A percentile compares a stretch with the other conserved stretches of the same genome.
Evolutionary conservation across 352 stramenopile species (phyloP).

Genomic region (Pythium aquatile): DNA sequence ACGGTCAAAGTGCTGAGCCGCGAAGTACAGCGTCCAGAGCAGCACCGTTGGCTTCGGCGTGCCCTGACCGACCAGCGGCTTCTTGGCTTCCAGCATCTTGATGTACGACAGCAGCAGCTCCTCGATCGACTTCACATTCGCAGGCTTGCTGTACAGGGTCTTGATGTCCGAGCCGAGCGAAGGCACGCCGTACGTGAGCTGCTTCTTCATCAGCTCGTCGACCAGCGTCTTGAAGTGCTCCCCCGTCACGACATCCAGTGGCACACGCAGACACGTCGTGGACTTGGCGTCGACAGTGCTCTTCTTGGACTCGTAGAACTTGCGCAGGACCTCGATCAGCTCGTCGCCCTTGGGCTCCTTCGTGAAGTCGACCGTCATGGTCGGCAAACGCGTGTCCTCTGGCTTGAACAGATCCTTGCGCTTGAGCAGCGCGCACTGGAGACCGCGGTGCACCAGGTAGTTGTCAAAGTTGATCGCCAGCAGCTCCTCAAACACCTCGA

Average conservation of each 20-base stretch:
- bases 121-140: conserved; percentile 62
- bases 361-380: conserved; percentile 49
- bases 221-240: conserved; percentile 70
- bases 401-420: conserved; percentile 52
- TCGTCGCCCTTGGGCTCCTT: conserved; percentile 43
- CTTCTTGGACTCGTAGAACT: conserved; percentile 54
- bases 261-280: conserved; percentile 86
- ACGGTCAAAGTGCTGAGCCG: conserved; percentile 92
- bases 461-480: conserved; percentile 91
- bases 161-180: conserved; percentile 94
- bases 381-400: conserved; percentile 42
- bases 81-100: conserved; percentile 61
- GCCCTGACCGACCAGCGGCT: conserved; percentile 47
- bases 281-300: conserved; percentile 60
- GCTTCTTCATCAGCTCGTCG: conserved; percentile 57
- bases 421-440: conserved; percentile 81
- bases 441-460: conserved; percentile 83
- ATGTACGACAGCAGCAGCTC: conserved; percentile 83
- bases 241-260: conserved; percentile 84
- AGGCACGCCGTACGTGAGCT: conserved; percentile 91
- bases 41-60: conserved; percentile 38
- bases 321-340: conserved; percentile 44
- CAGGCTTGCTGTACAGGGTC: conserved; percentile 76
- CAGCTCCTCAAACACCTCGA: conserved; percentile 63
- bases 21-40: conserved; percentile 93